These are phyloP conservation scores for Ascochyta pisi DNA, from an alignment of 2,329 filamentous ascomycete genomes.

Conservation along the genomic window DNA sequence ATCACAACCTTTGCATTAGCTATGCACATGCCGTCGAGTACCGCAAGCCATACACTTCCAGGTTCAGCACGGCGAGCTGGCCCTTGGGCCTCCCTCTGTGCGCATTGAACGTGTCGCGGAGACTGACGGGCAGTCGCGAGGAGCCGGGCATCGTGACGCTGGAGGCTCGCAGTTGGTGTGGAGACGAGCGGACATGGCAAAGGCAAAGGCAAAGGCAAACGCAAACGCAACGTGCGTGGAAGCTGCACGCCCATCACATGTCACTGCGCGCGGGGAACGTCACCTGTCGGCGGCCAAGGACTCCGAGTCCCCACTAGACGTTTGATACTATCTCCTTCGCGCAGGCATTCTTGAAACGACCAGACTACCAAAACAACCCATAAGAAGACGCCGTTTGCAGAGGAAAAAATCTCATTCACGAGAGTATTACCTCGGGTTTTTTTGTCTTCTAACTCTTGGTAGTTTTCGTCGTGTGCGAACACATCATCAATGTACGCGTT, in stretches of 20 bases:
- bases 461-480: no score
- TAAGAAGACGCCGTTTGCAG: no score
- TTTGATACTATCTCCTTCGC: no score
- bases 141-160: constrained; percentile 57
- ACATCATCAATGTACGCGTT: no score
- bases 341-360: no score
- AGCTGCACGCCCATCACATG: constrained; percentile 18
- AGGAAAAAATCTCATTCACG: no score
- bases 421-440: no score
- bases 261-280: background rate
- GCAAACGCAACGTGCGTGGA: background rate
- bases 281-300: background rate
- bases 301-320: background rate
- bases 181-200: constrained; percentile 12
- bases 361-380: no score
- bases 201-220: constrained; percentile 19
- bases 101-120: constrained; percentile 71
- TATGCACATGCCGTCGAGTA: background rate
- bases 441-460: no score
- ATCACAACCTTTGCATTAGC: constrained; percentile 1
- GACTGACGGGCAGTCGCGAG: constrained; percentile 73
- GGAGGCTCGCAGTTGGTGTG: background rate
- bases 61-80: constrained; percentile 65
- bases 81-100: constrained; percentile 64
- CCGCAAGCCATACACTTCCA: constrained; percentile 70